Evolutionary conservation across 148 eudicot genomes (phyloP).

Genomic region (Beta vulgaris): DNA sequence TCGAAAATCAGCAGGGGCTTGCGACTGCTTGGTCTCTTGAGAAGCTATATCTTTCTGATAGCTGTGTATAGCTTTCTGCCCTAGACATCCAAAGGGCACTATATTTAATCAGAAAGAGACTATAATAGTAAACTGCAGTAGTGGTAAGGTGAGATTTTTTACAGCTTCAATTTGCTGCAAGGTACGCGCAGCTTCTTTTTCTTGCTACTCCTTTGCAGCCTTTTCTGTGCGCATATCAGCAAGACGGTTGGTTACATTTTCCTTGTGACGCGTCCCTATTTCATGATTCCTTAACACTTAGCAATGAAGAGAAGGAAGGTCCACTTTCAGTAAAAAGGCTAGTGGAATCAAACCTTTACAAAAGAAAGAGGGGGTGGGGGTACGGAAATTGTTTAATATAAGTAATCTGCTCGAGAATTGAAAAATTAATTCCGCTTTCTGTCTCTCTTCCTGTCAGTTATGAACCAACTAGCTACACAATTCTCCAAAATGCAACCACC

Average conservation of each 20-base stretch:
- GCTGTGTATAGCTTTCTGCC: conserved; percentile 81
- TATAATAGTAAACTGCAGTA: background rate
- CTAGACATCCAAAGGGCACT: background rate
- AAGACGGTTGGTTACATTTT: conserved; percentile 69
- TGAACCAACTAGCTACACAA: too few species aligned
- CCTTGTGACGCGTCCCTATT: conserved; percentile 80
- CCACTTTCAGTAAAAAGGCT: too few species aligned
- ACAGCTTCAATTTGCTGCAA: conserved; percentile 86
- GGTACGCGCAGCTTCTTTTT: conserved; percentile 55
- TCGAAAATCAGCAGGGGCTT: conserved; percentile 44
- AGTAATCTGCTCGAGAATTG: too few species aligned
- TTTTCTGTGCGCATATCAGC: conserved; percentile 71
- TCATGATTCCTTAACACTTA: conserved; percentile 96
- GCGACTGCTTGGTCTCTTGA: conserved; percentile 51
- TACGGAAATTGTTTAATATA: too few species aligned
- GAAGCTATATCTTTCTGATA: conserved; percentile 75
- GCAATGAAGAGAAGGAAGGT: too few species aligned
- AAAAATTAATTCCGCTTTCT: too few species aligned
- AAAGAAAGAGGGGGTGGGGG: too few species aligned
- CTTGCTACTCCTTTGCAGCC: conserved; percentile 66
- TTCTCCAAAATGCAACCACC: too few species aligned
- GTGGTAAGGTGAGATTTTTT: conserved; percentile 23
- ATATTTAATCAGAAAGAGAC: background rate
- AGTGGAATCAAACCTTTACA: too few species aligned
- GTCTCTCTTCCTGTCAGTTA: too few species aligned